These are phyloP conservation scores for Boletus edulis DNA, from an alignment of 768 basidiomycete species.

Conservation along the genomic window DNA sequence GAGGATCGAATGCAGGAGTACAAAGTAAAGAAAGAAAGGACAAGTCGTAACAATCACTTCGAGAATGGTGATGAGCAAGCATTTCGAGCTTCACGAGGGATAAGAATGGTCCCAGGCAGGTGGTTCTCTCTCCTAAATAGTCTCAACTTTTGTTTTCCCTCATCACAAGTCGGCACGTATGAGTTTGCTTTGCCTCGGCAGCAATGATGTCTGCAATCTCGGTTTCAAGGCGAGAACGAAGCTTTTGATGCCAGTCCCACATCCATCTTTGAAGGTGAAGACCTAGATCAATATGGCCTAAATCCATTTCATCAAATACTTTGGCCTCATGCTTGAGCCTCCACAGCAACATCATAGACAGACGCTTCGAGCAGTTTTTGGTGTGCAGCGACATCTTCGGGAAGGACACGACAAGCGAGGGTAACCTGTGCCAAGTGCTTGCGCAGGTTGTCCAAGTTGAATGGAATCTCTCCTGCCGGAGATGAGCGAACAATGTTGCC, in stretches of 20 bases:
- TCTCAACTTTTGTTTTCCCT: not conserved
- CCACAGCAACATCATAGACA: slow-evolving; percentile 78
- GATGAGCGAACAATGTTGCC: slow-evolving; percentile 22
- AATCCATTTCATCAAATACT: slow-evolving; percentile 53
- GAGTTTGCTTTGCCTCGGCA: slow-evolving; percentile 32
- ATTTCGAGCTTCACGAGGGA: slow-evolving; percentile 71
- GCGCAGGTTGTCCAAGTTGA: slow-evolving; percentile 72
- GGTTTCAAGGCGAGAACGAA: slow-evolving; percentile 47
- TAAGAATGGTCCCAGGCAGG: slow-evolving; percentile 65
- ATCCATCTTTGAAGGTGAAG: slow-evolving; percentile 72
- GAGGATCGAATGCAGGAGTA: too few relatives aligned
- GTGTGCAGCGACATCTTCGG: slow-evolving; percentile 63
- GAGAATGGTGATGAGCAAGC: slow-evolving; percentile 79
- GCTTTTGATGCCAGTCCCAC: slow-evolving; percentile 78
- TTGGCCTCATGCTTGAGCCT: slow-evolving; percentile 61
- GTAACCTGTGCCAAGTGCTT: slow-evolving; percentile 61
- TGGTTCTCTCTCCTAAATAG: slow-evolving; percentile 9
- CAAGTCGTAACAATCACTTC: too few relatives aligned
- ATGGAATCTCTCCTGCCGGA: slow-evolving; percentile 50
- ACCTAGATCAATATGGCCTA: slow-evolving; percentile 43
- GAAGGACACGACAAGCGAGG: slow-evolving; percentile 59
- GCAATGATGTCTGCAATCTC: slow-evolving; percentile 49
- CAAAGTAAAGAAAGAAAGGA: too few relatives aligned
- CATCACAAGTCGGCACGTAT: slow-evolving; percentile 8
- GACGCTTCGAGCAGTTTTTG: slow-evolving; percentile 84